Evolutionary conservation across 768 basidiomycete genomes (phyloP).

Genomic region (Hygrophoropsis aurantiaca): DNA sequence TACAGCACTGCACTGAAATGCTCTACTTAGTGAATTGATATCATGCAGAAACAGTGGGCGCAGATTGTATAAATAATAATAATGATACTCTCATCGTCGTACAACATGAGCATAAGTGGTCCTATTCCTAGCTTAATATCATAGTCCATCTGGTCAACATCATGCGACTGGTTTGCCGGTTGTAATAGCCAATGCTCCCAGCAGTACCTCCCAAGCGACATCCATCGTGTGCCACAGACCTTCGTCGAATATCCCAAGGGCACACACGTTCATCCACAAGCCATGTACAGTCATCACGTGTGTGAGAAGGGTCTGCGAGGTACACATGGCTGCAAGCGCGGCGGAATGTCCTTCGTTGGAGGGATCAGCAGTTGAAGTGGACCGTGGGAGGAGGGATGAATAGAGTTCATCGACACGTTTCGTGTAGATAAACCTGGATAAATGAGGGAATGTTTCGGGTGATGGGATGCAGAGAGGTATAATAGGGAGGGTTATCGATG

Average conservation of each 20-base stretch:
- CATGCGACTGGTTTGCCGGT: slow-evolving; percentile 15
- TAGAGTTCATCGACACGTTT: slow-evolving; percentile 61
- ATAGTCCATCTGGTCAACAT: too few species aligned
- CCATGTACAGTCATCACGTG: slow-evolving; percentile 40
- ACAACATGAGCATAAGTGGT: too few species aligned
- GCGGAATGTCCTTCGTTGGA: slow-evolving; percentile 14
- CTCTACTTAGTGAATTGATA: too few species aligned
- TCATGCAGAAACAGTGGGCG: too few species aligned
- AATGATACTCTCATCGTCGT: too few species aligned
- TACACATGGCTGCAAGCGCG: slow-evolving; percentile 13
- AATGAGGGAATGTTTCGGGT: slow-evolving; percentile 61
- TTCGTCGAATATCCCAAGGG: slow-evolving; percentile 49
- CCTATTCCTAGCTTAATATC: too few species aligned
- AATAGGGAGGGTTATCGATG: slow-evolving; percentile 49
- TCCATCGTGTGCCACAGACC: slow-evolving; percentile 49
- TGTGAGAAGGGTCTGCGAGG: slow-evolving; percentile 30
- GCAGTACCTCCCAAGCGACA: slow-evolving; percentile 48
- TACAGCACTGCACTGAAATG: too few species aligned
- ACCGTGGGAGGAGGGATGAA: slow-evolving; percentile 57
- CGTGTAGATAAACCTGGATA: slow-evolving; percentile 69
- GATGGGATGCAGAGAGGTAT: slow-evolving; percentile 71
- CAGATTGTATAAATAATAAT: too few species aligned
- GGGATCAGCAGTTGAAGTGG: slow-evolving; percentile 20
- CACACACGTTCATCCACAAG: slow-evolving; percentile 51
- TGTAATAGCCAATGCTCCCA: slow-evolving; percentile 37